Base-by-base conservation (phyloP, 192 early-diverging fungal genomes). In the Backusella mclennaniae region DNA sequence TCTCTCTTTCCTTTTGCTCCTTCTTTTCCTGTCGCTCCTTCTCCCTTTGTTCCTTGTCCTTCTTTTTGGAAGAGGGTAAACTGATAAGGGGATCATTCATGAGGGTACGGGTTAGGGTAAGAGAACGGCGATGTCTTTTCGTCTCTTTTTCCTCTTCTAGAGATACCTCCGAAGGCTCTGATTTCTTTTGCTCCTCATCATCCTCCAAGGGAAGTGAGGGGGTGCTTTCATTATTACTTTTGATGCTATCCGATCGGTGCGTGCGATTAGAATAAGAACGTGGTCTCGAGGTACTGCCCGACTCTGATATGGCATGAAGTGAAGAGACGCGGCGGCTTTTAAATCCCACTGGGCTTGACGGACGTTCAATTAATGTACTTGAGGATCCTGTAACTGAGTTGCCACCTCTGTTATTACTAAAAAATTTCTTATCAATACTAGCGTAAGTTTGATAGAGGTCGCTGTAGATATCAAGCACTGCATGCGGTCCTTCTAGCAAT, bases 401-500 rank as follows among this genome's bases (percentile, higher is more conserved):
- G 1, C 2, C 38, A 38, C 38, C 35, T 68, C 35, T 35, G 19
- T n/a, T 66, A 3, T 1, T 49, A 6, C 7, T 49, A 6, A 49
- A 42, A 23, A 29, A 73, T n/a, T 56, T 14, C 56, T 29, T 39
- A 26, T 66, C 56, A 74, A 49, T 21, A 15, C n/a, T 74, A 4
- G 35, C 35, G 44, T 74, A 74, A 0, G 59, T 74, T 11, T 56
- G 33, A 63, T 63, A 74, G 12, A 74, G 35, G 3, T 74, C 73
- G 1, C 35, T 35, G 15, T 74, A 74, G 2, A 74, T 15, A 26
- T 74, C 59, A 17, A 74, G 35, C 1, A 39, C 35, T 3, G 73
- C 15, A 26, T 66, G 85, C 35, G 91, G 88, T 1, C 79, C 82
- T 44, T 88, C 83, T 12, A 94, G 68, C 1, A 79, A 70, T 41